phyloP scores from a whole-genome alignment of 495 filamentous ascomycete genomes.

The Penicillium ochrochloron region DNA sequence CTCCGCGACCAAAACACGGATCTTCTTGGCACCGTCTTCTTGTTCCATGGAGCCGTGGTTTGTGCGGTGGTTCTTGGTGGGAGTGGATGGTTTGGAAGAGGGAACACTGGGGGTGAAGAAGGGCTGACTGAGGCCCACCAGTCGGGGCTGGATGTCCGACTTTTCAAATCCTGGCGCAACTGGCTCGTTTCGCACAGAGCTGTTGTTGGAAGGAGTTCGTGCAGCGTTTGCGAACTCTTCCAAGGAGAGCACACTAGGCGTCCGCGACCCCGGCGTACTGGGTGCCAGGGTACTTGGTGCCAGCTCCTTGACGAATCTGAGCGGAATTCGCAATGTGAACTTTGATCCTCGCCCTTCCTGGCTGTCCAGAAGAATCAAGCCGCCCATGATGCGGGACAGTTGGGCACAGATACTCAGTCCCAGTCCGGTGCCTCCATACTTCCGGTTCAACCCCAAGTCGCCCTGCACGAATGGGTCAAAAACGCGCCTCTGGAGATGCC shows the following conservation, averaged over 20 bases:
- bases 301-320: slow-evolving; percentile 73
- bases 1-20: slow-evolving; percentile 89
- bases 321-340: slow-evolving; percentile 82
- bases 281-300: slow-evolving; percentile 53
- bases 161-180: slow-evolving; percentile 35
- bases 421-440: slow-evolving; percentile 89
- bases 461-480: slow-evolving; percentile 97
- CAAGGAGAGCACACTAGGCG: slow-evolving; percentile 35
- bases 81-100: slow-evolving; percentile 26
- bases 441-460: slow-evolving; percentile 84
- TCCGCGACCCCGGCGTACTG: slow-evolving; percentile 31
- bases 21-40: slow-evolving; percentile 53
- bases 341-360: slow-evolving; percentile 74
- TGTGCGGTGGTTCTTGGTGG: slow-evolving; percentile 41
- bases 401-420: slow-evolving; percentile 89
- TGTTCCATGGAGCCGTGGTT: slow-evolving; percentile 50
- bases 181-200: slow-evolving; percentile 29
- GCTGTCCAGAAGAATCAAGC: slow-evolving; percentile 73
- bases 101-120: slow-evolving; percentile 73
- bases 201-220: slow-evolving; percentile 30
- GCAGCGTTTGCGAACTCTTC: slow-evolving; percentile 38
- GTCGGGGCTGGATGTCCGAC: slow-evolving; percentile 66
- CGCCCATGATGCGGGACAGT: slow-evolving; percentile 81
- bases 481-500: slow-evolving; percentile 72
- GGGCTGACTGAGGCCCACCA: slow-evolving; percentile 83